A percentile compares a stretch with the other conserved stretches of the same genome.
Evolutionary conservation across 345 rosid species (phyloP).

Genomic region (Salix udensis): DNA sequence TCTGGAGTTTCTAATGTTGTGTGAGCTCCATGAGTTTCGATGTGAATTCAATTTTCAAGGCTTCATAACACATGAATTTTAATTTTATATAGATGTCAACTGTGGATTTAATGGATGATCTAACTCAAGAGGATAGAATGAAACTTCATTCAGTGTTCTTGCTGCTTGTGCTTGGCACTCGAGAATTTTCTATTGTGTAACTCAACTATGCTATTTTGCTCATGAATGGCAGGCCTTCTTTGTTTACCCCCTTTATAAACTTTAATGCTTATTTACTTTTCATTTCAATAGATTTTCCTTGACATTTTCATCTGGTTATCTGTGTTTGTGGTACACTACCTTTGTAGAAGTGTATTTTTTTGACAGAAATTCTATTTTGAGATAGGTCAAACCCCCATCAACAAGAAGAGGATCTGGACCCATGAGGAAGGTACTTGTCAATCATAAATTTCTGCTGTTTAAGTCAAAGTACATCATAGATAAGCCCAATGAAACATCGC

Average conservation of each 20-base stretch:
- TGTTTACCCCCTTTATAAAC: not conserved
- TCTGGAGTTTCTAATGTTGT: too few species aligned
- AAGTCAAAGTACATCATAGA: not conserved
- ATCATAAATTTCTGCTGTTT: not conserved
- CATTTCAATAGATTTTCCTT: not conserved
- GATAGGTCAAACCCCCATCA: conserved; percentile 51
- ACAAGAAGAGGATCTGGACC: conserved; percentile 69
- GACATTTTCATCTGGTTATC: not conserved
- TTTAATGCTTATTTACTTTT: not conserved
- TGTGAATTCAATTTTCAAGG: too few species aligned
- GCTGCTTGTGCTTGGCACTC: too few species aligned
- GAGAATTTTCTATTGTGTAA: not conserved
- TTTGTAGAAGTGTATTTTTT: not conserved
- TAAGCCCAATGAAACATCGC: not conserved
- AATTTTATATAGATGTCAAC: too few species aligned
- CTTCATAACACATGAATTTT: too few species aligned
- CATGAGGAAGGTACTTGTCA: conserved; percentile 57
- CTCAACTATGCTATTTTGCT: not conserved
- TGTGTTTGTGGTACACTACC: not conserved
- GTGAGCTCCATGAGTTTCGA: too few species aligned
- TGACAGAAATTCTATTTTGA: conserved; percentile 9
- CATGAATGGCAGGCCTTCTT: not conserved
- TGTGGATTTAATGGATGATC: too few species aligned
- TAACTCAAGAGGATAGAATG: not conserved
- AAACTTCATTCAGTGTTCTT: not conserved